These are phyloP conservation scores for Tuber melanosporum DNA, from an alignment of 495 filamentous ascomycete species.

Conservation along the genomic window DNA sequence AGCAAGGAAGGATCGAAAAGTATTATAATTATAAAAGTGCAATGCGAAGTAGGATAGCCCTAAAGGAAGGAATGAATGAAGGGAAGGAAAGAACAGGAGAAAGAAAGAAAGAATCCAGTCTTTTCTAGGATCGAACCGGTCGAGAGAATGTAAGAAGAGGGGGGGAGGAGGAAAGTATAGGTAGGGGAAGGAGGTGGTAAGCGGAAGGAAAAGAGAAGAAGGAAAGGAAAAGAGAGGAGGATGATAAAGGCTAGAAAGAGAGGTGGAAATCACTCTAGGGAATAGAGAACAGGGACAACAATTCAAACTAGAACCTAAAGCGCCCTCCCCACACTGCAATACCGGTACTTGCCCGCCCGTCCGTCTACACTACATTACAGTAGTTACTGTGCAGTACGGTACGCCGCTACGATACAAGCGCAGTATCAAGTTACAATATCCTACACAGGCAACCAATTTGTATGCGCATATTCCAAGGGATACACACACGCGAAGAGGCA, in stretches of 20 bases:
- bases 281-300: not conserved
- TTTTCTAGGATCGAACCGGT: constrained; percentile 10
- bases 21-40: constrained; percentile 1
- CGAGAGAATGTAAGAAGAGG: constrained; percentile 6
- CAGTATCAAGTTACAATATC: too few relatives aligned
- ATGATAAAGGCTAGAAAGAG: not conserved
- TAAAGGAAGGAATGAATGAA: not conserved
- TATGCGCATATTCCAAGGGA: not conserved
- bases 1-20: not conserved
- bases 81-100: not conserved
- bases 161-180: constrained; percentile 1
- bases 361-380: not conserved
- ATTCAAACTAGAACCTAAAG: not conserved
- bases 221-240: not conserved
- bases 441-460: not conserved
- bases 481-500: not conserved
- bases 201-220: not conserved
- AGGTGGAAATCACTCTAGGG: not conserved
- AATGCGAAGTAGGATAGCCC: not conserved
- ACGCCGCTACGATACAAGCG: not conserved
- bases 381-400: too few relatives aligned
- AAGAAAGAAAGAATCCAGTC: constrained; percentile 14
- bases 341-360: not conserved
- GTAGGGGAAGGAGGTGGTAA: not conserved
- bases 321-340: not conserved